phyloP scores from a whole-genome alignment of 495 filamentous ascomycete genomes.

The Penicillium flavigenum region DNA sequence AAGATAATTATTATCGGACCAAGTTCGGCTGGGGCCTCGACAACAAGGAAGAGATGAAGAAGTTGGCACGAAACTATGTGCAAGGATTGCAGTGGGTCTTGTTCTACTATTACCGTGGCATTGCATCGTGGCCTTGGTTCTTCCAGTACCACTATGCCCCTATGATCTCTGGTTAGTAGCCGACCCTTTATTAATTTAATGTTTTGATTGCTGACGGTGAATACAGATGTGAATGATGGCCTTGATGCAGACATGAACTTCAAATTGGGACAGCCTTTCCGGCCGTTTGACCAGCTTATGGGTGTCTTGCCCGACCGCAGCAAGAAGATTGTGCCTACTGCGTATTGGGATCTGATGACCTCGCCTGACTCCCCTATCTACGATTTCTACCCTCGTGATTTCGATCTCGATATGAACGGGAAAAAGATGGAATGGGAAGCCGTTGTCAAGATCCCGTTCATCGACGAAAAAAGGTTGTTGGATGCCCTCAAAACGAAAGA shows the following conservation, averaged over 20 bases:
- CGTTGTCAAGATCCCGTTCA: conserved; percentile 98
- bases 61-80: conserved; percentile 92
- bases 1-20: conserved; percentile 83
- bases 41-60: conserved; percentile 75
- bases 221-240: conserved; percentile 76
- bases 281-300: conserved; percentile 96
- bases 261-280: conserved; percentile 88
- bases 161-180: conserved; percentile 76
- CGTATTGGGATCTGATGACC: conserved; percentile 93
- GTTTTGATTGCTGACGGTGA: conserved; percentile 14
- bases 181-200: neutral
- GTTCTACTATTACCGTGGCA: conserved; percentile 95
- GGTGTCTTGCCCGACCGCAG: conserved; percentile 95
- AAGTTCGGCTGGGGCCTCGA: conserved; percentile 91
- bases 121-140: conserved; percentile 98
- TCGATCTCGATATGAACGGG: conserved; percentile 98
- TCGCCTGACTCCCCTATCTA: conserved; percentile 89
- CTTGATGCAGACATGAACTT: conserved; percentile 87
- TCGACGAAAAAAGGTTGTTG: conserved; percentile 83
- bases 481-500: conserved; percentile 83
- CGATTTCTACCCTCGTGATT: conserved; percentile 97
- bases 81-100: conserved; percentile 98
- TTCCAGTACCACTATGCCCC: conserved; percentile 96
- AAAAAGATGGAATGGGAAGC: conserved; percentile 99
- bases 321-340: conserved; percentile 86